phyloP scores from a whole-genome alignment of 208 protist genomes.

The Crithidia fasciculata region DNA sequence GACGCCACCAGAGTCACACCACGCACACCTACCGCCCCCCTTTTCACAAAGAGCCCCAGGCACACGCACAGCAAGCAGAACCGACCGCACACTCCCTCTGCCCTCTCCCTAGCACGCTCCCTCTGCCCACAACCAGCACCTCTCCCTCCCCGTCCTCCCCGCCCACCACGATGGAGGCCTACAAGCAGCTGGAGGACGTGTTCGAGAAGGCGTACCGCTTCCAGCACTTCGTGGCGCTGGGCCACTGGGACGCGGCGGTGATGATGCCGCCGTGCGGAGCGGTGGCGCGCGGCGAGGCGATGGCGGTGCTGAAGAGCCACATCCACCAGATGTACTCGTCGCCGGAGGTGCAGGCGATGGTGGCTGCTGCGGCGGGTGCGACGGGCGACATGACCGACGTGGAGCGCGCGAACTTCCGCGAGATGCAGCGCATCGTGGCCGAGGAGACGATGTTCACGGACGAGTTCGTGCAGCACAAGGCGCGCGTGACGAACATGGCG shows the following conservation, averaged over 20 bases:
- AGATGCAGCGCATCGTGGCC: constrained; percentile 9
- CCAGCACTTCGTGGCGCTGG: constrained; percentile 33
- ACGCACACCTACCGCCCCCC: too few relatives aligned
- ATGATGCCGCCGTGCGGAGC: constrained; percentile 59
- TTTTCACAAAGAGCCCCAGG: too few relatives aligned
- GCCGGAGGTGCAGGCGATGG: constrained; percentile 18
- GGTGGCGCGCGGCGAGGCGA: constrained; percentile 37
- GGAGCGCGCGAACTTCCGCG: constrained; percentile 6
- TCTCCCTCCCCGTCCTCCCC: neutral
- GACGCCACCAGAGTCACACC: too few relatives aligned
- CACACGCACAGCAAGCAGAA: too few relatives aligned
- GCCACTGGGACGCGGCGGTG: constrained; percentile 47
- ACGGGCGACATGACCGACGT: constrained; percentile 6
- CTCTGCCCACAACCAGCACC: too few relatives aligned
- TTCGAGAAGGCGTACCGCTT: constrained; percentile 50
- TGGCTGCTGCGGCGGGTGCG: constrained; percentile 1
- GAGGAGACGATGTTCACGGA: constrained; percentile 13
- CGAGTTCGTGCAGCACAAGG: constrained; percentile 14
- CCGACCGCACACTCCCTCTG: too few relatives aligned
- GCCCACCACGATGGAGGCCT: constrained; percentile 10
- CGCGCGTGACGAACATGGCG: constrained; percentile 3
- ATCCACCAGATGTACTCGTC: constrained; percentile 41
- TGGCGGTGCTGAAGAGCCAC: constrained; percentile 37
- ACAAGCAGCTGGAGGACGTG: constrained; percentile 33
- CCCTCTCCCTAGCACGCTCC: neutral